A percentile compares a stretch with the other conserved stretches of the same genome.
Evolutionary conservation across 1,139 yeast species (phyloP).

Genomic region (Yamadazyma blattariae): DNA sequence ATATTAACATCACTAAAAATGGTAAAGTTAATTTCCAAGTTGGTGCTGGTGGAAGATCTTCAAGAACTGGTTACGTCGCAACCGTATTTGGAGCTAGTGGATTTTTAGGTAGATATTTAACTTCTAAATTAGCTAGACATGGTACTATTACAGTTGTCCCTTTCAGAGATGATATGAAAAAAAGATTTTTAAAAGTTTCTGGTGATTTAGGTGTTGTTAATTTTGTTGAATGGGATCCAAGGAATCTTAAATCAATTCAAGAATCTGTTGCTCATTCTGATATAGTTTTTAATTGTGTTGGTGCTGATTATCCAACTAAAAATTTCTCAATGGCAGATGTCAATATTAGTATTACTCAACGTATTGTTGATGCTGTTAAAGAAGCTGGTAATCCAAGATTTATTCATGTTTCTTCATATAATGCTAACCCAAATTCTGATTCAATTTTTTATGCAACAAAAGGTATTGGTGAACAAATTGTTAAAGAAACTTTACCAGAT

Average conservation of each 20-base stretch:
- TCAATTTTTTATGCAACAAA: conserved; percentile 77
- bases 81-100: conserved; percentile 88
- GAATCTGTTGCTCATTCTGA: conserved; percentile 81
- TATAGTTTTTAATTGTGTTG: conserved; percentile 78
- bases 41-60: conserved; percentile 83
- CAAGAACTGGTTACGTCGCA: conserved; percentile 89
- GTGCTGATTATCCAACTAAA: conserved; percentile 75
- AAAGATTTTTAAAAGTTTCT: conserved; percentile 74
- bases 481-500: conserved; percentile 65
- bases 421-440: conserved; percentile 67
- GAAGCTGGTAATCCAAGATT: conserved; percentile 74
- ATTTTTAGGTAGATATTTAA: conserved; percentile 70
- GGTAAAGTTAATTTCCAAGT: conserved; percentile 71
- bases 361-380: conserved; percentile 73
- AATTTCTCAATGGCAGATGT: conserved; percentile 82
- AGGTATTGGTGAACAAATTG: conserved; percentile 75
- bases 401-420: conserved; percentile 77
- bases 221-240: conserved; percentile 77
- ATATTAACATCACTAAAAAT: conserved; percentile 69
- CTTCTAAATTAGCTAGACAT: conserved; percentile 73
- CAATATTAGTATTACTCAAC: conserved; percentile 73
- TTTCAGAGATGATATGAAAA: conserved; percentile 75
- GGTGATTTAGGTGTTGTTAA: conserved; percentile 90
- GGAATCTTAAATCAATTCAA: conserved; percentile 74
- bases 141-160: conserved; percentile 81